Percentiles rank a stretch among this genome's conserved stretches.
These are phyloP conservation scores for Teratosphaeria pseudoeucalypti DNA, from an alignment of 2,329 filamentous ascomycete species.

Conservation along the genomic window DNA sequence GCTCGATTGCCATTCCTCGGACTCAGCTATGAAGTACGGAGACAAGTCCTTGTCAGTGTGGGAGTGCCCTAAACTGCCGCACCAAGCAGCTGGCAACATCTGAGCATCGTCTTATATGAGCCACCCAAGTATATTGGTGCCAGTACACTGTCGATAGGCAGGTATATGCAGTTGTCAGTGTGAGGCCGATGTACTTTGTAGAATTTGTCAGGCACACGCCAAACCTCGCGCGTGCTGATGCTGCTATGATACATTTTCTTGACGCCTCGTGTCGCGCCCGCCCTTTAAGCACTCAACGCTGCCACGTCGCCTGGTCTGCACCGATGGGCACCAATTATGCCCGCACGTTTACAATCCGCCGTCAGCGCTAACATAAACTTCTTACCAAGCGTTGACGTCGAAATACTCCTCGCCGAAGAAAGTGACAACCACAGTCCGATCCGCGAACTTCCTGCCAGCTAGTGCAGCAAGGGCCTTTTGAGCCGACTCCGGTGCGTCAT, in stretches of 20 bases:
- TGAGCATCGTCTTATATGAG: background rate
- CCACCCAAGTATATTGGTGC: background rate
- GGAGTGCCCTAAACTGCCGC: background rate
- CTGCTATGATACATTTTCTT: background rate
- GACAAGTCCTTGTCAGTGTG: background rate
- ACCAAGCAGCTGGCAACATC: background rate
- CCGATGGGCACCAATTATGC: background rate
- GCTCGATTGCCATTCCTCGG: too few relatives aligned
- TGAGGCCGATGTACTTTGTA: background rate
- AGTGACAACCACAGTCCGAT: slow-evolving; percentile 90
- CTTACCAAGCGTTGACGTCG: slow-evolving; percentile 77
- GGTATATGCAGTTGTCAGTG: background rate
- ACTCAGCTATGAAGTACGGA: background rate
- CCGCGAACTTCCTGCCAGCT: slow-evolving; percentile 89
- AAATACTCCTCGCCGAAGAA: slow-evolving; percentile 99
- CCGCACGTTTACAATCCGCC: background rate
- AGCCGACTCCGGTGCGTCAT: slow-evolving; percentile 64
- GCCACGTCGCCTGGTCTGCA: background rate
- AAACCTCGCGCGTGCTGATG: background rate
- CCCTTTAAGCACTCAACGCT: background rate
- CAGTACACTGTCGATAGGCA: background rate
- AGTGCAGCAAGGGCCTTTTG: slow-evolving; percentile 80
- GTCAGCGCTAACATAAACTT: background rate
- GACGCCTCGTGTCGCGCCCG: background rate
- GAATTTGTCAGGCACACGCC: background rate